phyloP scores from a whole-genome alignment of 805 yeast species.

The Kodamaea lidongshanica region DNA sequence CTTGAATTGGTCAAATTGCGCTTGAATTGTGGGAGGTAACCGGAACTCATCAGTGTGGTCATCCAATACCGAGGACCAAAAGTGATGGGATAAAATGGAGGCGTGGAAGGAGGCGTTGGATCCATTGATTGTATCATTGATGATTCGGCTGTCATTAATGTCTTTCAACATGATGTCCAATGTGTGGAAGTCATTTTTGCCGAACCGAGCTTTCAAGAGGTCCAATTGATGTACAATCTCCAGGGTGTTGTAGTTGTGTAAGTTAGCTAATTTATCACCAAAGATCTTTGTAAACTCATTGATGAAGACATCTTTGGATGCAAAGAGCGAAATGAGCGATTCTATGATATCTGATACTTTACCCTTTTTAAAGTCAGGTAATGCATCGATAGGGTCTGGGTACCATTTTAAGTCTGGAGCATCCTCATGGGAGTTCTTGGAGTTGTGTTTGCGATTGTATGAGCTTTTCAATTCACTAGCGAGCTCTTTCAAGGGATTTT shows the following conservation, averaged over 20 bases:
- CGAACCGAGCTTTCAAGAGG: constrained; percentile 57
- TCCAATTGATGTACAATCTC: constrained; percentile 41
- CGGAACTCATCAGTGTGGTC: constrained; percentile 26
- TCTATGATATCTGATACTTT: constrained; percentile 63
- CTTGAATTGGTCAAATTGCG: constrained; percentile 40
- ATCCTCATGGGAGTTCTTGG: constrained; percentile 17
- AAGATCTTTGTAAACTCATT: constrained; percentile 58
- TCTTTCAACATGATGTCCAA: constrained; percentile 84
- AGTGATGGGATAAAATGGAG: constrained; percentile 65
- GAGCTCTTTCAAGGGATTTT: constrained; percentile 45
- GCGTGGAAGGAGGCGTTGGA: constrained; percentile 38
- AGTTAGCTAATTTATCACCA: constrained; percentile 47
- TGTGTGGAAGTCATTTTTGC: constrained; percentile 56
- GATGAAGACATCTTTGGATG: constrained; percentile 59
- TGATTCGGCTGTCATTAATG: constrained; percentile 47
- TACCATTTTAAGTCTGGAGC: constrained; percentile 54
- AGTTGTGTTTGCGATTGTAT: constrained; percentile 1
- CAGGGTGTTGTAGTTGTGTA: constrained; percentile 34
- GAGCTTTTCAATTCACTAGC: constrained; percentile 44
- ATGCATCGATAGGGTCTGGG: constrained; percentile 86
- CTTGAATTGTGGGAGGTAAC: constrained; percentile 43
- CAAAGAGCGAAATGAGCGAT: constrained; percentile 65
- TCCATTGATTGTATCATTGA: constrained; percentile 30
- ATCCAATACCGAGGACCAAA: constrained; percentile 64
- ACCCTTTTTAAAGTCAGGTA: constrained; percentile 70